phyloP scores from a whole-genome alignment of 2,329 filamentous ascomycete species.

The Ophiosphaerella herpotricha region DNA sequence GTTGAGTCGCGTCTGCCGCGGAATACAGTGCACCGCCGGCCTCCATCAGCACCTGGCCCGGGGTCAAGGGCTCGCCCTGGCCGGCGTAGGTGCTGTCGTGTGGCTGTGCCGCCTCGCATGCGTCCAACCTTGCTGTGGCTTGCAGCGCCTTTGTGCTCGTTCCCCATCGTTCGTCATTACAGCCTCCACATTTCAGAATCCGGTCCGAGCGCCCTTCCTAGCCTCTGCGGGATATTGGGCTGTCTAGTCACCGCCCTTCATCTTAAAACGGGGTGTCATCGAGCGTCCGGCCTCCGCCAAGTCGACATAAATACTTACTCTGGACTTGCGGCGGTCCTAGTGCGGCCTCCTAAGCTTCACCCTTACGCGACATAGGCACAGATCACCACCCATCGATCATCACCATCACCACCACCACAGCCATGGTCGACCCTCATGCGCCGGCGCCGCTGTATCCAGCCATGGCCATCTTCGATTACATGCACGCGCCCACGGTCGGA shows the following conservation, averaged over 20 bases:
- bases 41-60: too few relatives aligned
- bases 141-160: slow-evolving; percentile 2
- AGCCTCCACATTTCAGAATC: background rate
- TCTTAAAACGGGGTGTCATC: background rate
- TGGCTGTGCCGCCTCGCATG: slow-evolving; percentile 12
- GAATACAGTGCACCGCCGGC: too few relatives aligned
- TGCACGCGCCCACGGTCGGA: slow-evolving; percentile 38
- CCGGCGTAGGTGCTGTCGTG: slow-evolving; percentile 14
- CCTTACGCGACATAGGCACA: background rate
- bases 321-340: background rate
- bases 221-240: background rate
- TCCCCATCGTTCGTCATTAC: slow-evolving; percentile 5
- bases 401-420: slow-evolving; percentile 3
- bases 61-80: background rate
- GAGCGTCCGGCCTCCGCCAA: background rate
- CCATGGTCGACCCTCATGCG: slow-evolving; percentile 13
- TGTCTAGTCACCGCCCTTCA: slow-evolving; percentile 2
- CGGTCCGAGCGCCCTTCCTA: background rate
- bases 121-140: slow-evolving; percentile 9
- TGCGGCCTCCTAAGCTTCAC: background rate
- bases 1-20: too few relatives aligned
- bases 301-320: background rate
- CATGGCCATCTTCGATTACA: slow-evolving; percentile 38
- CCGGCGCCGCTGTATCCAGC: slow-evolving; percentile 20
- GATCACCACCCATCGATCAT: background rate